These are phyloP conservation scores for Xylaria sp. DNA, from an alignment of 2,329 filamentous ascomycete genomes.

Conservation along the genomic window DNA sequence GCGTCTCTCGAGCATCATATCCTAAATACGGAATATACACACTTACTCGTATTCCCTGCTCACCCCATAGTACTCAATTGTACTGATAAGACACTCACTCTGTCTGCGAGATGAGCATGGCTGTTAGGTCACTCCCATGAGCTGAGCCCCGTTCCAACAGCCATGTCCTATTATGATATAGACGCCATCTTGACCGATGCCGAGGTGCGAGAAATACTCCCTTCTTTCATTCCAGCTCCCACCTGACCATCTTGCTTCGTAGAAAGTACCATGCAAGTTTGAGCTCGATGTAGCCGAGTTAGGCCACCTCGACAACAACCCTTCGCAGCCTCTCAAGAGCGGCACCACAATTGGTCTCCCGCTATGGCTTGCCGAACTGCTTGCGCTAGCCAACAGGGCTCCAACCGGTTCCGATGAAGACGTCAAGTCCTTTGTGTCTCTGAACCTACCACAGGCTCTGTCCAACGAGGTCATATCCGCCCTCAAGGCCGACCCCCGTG, in stretches of 20 bases:
- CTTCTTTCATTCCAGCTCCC: not conserved
- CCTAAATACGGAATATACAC: too few species aligned
- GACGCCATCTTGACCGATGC: conserved; percentile 80
- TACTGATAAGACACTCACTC: not conserved
- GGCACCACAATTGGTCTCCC: conserved; percentile 79
- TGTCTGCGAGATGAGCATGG: not conserved
- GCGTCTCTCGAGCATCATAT: too few species aligned
- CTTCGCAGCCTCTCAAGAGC: conserved; percentile 63
- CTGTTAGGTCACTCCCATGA: conserved; percentile 1
- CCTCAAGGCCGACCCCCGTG: conserved; percentile 80
- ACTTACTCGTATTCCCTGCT: not conserved
- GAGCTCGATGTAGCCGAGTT: conserved; percentile 82
- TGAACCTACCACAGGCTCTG: conserved; percentile 76
- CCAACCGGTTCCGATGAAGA: conserved; percentile 34
- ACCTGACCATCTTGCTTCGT: conserved; percentile 2
- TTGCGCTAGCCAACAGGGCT: conserved; percentile 60
- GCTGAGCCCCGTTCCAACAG: not conserved
- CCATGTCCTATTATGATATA: conserved; percentile 77
- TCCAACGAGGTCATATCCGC: conserved; percentile 79
- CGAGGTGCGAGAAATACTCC: conserved; percentile 51
- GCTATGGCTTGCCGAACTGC: conserved; percentile 91
- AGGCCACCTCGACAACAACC: conserved; percentile 83
- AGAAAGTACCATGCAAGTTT: conserved; percentile 96
- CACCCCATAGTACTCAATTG: not conserved
- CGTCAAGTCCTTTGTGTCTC: conserved; percentile 60